phyloP scores from a whole-genome alignment of 129 eudicot genomes.

The Deinandra increscens region DNA sequence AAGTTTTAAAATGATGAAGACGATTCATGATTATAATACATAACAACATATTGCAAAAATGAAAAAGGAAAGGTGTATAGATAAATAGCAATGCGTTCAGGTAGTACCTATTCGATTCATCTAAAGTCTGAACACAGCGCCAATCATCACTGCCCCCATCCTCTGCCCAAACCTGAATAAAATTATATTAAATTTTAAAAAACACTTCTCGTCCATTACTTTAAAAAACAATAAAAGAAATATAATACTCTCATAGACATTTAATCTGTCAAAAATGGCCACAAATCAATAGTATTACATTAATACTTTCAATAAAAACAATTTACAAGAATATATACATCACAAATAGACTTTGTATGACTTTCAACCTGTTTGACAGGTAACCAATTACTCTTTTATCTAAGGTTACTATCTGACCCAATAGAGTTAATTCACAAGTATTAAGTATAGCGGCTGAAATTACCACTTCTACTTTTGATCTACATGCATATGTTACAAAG shows the following conservation, averaged over 20 bases:
- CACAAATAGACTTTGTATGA: not conserved
- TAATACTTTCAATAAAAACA: not conserved
- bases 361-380: not conserved
- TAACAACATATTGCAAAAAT: no score
- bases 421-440: no score
- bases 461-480: not conserved
- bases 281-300: not conserved
- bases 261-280: not conserved
- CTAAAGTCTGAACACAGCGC: no score
- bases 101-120: no score
- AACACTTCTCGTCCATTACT: not conserved
- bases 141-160: no score
- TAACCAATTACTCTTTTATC: not conserved
- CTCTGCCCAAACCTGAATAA: no score
- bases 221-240: not conserved
- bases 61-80: no score
- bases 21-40: no score
- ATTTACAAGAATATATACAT: not conserved
- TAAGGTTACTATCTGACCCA: no score
- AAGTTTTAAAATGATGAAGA: no score
- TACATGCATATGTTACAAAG: not conserved
- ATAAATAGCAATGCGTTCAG: no score
- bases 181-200: no score
- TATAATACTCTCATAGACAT: not conserved
- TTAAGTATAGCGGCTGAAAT: not conserved